Conservation (phyloP, 768 basidiomycete genomes). For the Galerina sulciceps region DNA sequence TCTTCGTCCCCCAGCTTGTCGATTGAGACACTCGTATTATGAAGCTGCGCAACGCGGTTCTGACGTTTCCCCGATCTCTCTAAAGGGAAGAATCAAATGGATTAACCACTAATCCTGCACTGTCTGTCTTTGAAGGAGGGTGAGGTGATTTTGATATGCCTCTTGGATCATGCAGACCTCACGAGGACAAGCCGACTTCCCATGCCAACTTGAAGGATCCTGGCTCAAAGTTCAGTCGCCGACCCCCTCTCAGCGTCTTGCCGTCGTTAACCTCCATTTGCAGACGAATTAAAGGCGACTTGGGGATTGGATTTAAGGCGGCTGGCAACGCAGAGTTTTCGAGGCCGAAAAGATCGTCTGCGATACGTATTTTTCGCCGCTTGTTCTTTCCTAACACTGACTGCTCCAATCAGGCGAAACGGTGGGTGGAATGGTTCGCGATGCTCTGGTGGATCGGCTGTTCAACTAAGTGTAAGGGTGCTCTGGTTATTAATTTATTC, state of each 20-base stretch:
- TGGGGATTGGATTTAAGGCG: too few species aligned
- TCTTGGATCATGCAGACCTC: neutral
- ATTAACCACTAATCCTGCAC: slow-evolving; percentile 1
- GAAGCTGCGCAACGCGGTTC: neutral
- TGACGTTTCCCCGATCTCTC: slow-evolving; percentile 7
- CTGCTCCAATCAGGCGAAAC: too few species aligned
- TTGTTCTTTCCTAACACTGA: too few species aligned
- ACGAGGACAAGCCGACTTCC: slow-evolving; percentile 4
- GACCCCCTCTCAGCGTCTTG: too few species aligned
- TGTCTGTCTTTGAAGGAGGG: neutral
- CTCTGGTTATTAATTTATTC: too few species aligned
- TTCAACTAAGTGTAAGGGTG: too few species aligned
- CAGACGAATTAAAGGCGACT: too few species aligned
- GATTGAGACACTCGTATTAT: neutral
- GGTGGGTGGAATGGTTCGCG: too few species aligned
- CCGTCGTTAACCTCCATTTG: neutral
- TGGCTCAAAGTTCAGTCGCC: neutral
- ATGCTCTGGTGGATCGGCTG: too few species aligned
- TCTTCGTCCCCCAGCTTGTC: neutral
- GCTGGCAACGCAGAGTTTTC: too few species aligned
- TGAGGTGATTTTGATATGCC: slow-evolving; percentile 7
- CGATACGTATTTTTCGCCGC: too few species aligned
- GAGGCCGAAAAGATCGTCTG: too few species aligned
- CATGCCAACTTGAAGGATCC: slow-evolving; percentile 8
- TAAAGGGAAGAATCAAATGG: slow-evolving; percentile 8